Base-by-base conservation (phyloP, 2,329 filamentous ascomycete species). In the Myriosclerotinia duriaeana region DNA sequence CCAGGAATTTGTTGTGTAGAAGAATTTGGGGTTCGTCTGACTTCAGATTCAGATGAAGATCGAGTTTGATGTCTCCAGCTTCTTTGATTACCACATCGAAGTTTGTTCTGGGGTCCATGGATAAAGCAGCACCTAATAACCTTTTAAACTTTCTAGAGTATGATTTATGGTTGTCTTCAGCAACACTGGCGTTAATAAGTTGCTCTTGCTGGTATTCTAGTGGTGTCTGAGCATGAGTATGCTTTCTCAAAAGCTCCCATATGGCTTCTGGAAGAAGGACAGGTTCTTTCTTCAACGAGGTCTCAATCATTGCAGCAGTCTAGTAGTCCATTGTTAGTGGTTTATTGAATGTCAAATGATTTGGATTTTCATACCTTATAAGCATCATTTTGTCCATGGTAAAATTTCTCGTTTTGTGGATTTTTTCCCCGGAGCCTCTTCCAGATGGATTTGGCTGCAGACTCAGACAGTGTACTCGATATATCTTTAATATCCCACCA, bases 1-100 rank as follows among this genome's bases (percentile, higher is more conserved):
- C 64, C 4, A 74, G 65, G 67, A 68, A 74, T 58, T 74, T 75
- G 7, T 73, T 69, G 53, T 76, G 70, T 15, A 76, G 60, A 2
- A 61, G 40, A 14, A 76, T 62, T 1, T 63, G 56, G 0, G 48
- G 17, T 0, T 36, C 55, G 8, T 68, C 3, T 34, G 52, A 2
- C 6, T 11, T 17, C 12, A 20, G 26, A 20, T 26, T 56, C 12
- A 70, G 26, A 20, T 69, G 34, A 11, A 72, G 61, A 53, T 72
- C 68, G 4, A 75, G 66, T 36, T 71, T 65, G 38, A 69, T 58
- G 1, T 66, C 63, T 1, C 66, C 67, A 12, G 54, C 63, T 46
- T 74, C n/a, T 22, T 44, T 73, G 53, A 74, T 73, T 20, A 67
- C 55, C 14, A 75, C 5, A 7, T 53, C 48, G 1, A 74, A 53